Base-by-base conservation (phyloP, 441 rosid genomes). In the Mallotus japonicus region DNA sequence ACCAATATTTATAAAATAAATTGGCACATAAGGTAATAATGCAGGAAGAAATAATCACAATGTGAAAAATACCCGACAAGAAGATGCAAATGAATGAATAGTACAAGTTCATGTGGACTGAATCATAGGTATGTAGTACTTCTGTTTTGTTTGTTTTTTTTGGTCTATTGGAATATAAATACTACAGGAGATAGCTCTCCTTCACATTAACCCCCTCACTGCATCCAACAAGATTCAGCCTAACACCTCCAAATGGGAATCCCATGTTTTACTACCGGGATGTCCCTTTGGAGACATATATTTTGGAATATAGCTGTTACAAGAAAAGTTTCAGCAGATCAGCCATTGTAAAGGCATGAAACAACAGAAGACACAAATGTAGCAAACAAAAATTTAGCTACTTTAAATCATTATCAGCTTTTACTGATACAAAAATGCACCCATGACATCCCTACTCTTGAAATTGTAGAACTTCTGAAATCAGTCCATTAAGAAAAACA, bases 1-100 rank as follows among this genome's bases (percentile, higher is more conserved):
- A 73, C 17, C 74, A 66, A 65, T 20, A n/a, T 34, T 68, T 54
- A 57, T 58, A 72, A 70, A 62, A 57, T 53, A 56, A 65, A 34
- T 54, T 19, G 51, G 70, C 19, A 71, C 6, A 56, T 37, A 54
- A 50, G 46, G 44, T 49, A 32, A 44, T 53, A 42, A 54, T 22
- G 8, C 32, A 67, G 20, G 19, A 71, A 16, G 46, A 62, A 54
- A 57, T 37, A n/a, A 54, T 55, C 32, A 16, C 11, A 63, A 55
- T n/a, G 11, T 16, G 17, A 17, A 20, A 60, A 32, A 42, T 14
- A 55, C 17, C 57, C 56, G 55, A 67, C 37, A 62, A 73, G 34
- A 37, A 69, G 34, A 17, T 32, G 12, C 22, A 78, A 60, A 37
- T 17, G 42, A 46, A 62, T 1, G 46, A 34, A 32, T 71, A 11